Percentiles rank a stretch among this genome's conserved stretches.
Evolutionary conservation across 176 grass and related monocot genomes (phyloP).

Genomic region (Aechmea fasciata): DNA sequence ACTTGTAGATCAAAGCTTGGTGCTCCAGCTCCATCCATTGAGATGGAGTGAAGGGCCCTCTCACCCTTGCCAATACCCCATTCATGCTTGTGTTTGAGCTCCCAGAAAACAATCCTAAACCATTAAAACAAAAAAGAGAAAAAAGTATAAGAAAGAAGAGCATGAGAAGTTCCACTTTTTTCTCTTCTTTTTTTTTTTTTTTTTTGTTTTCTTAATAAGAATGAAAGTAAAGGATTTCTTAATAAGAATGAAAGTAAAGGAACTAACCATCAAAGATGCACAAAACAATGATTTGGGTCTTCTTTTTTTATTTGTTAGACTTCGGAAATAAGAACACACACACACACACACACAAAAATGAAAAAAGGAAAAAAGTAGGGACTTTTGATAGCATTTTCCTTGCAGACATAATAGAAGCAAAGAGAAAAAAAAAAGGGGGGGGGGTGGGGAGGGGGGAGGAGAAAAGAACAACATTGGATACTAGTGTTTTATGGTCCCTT

Average conservation of each 20-base stretch:
- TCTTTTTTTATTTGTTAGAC: slow-evolving; percentile 2
- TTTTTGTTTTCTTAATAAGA: too few species aligned
- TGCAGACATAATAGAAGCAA: slow-evolving; percentile 3
- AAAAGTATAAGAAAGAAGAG: not conserved
- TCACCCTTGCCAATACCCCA: slow-evolving; percentile 53
- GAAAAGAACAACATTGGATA: slow-evolving; percentile 26
- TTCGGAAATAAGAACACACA: slow-evolving; percentile 2
- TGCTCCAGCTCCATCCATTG: slow-evolving; percentile 99
- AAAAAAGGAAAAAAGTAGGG: not conserved
- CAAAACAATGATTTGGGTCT: slow-evolving; percentile 11
- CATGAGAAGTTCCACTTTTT: slow-evolving; percentile 5
- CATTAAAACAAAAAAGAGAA: not conserved
- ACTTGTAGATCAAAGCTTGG: slow-evolving; percentile 92
- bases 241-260: too few species aligned
- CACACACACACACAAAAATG: too few species aligned
- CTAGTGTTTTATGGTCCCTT: too few species aligned
- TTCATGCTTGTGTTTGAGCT: slow-evolving; percentile 34
- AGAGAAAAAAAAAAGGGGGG: not conserved
- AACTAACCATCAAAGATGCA: not conserved
- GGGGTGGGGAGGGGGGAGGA: too few species aligned
- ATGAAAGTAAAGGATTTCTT: too few species aligned
- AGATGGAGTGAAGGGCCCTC: slow-evolving; percentile 81
- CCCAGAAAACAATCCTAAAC: slow-evolving; percentile 44
- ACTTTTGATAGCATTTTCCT: slow-evolving; percentile 7
- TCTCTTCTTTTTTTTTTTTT: not conserved